Evolutionary conservation across 2,329 filamentous ascomycete species (phyloP).

Genomic region (Pestalotiopsis sp.): DNA sequence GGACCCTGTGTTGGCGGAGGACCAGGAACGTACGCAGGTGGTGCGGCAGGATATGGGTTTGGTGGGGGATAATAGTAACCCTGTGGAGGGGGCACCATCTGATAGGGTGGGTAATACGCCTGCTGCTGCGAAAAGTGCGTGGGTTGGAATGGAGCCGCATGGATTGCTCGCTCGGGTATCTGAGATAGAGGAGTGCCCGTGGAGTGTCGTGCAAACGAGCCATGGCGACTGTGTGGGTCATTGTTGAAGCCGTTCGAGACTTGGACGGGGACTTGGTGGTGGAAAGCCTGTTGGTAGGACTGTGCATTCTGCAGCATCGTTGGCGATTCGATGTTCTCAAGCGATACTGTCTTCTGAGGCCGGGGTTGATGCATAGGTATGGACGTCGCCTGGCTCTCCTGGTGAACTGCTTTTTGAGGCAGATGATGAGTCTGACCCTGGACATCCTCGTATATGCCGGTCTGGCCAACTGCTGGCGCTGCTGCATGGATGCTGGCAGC

Average conservation of each 20-base stretch:
- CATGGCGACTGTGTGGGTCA: conserved; percentile 66
- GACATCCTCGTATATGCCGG: conserved; percentile 54
- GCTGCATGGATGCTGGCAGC: conserved; percentile 25
- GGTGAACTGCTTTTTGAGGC: conserved; percentile 59
- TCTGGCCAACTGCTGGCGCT: conserved; percentile 27
- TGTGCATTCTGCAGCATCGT: conserved; percentile 53
- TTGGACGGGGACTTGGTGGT: conserved; percentile 87
- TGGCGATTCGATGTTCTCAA: conserved; percentile 90
- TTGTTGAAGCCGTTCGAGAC: conserved; percentile 60
- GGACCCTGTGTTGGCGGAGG: conserved; percentile 42
- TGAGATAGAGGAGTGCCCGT: conserved; percentile 84
- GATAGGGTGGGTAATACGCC: conserved; percentile 63
- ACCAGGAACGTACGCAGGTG: conserved; percentile 61
- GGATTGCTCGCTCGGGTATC: conserved; percentile 89
- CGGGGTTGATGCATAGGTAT: conserved; percentile 90
- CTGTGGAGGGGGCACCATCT: conserved; percentile 59
- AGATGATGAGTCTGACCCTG: conserved; percentile 62
- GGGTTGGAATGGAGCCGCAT: conserved; percentile 88
- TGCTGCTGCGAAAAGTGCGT: conserved; percentile 64
- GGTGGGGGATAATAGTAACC: conserved; percentile 71
- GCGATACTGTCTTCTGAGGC: conserved; percentile 91
- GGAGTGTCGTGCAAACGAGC: conserved; percentile 72
- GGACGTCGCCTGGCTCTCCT: conserved; percentile 55
- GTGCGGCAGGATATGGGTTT: conserved; percentile 37
- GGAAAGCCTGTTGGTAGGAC: conserved; percentile 79